These are phyloP conservation scores for Ceratocystis cubensis DNA, from an alignment of 2,329 filamentous ascomycete species.

Conservation along the genomic window DNA sequence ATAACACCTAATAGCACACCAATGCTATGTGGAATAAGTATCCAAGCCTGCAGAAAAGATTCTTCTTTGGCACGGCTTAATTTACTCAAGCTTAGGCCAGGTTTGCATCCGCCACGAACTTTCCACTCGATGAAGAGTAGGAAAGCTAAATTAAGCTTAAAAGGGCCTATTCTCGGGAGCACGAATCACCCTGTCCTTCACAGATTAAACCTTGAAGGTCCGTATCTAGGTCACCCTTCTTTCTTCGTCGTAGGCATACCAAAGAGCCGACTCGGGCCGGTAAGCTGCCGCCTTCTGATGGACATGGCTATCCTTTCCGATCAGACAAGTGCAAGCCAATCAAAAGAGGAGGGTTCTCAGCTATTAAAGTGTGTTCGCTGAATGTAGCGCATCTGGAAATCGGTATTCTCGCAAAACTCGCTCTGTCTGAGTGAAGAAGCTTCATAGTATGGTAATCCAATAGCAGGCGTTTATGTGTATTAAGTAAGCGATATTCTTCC, in stretches of 20 bases:
- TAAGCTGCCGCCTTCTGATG: neutral
- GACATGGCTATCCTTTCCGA: slow-evolving; percentile 13
- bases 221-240: too few relatives aligned
- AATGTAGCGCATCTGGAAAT: slow-evolving; percentile 5
- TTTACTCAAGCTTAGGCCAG: too few relatives aligned
- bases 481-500: neutral
- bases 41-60: neutral
- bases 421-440: neutral
- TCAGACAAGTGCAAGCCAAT: neutral
- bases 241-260: too few relatives aligned
- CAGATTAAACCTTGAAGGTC: too few relatives aligned
- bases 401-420: neutral
- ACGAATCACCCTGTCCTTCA: too few relatives aligned
- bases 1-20: neutral
- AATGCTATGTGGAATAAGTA: neutral
- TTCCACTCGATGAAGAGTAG: too few relatives aligned
- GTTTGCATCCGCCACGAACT: too few relatives aligned
- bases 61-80: too few relatives aligned
- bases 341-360: neutral
- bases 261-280: too few relatives aligned
- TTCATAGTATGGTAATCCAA: neutral
- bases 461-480: neutral
- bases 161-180: too few relatives aligned
- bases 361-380: slow-evolving; percentile 10
- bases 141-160: too few relatives aligned